Evolutionary conservation across 202 grass and related monocot genomes (phyloP).

Genomic region (Cymbopogon flexuosus): DNA sequence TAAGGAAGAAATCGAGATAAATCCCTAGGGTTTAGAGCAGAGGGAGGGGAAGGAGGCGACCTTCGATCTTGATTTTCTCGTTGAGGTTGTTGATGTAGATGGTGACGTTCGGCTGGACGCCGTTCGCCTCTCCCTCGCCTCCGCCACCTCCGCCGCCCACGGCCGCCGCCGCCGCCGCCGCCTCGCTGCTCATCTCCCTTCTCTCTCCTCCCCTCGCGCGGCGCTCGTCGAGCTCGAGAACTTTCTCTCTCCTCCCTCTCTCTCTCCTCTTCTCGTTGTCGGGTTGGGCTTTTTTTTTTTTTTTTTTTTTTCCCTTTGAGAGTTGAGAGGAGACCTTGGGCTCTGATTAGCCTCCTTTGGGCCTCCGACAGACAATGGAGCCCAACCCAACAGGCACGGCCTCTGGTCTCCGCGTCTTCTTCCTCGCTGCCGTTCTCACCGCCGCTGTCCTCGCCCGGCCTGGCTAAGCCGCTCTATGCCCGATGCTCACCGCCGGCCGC

Average conservation of each 20-base stretch:
- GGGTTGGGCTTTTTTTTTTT: background rate
- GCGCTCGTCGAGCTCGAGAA: conserved; percentile 19
- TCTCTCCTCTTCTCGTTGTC: background rate
- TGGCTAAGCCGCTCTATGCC: too few relatives aligned
- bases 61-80: conserved; percentile 94
- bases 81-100: conserved; percentile 99
- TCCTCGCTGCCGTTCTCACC: too few relatives aligned
- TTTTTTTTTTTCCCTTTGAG: background rate
- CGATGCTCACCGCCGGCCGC: too few relatives aligned
- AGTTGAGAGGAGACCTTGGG: background rate
- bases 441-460: too few relatives aligned
- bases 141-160: background rate
- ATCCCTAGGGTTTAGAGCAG: conserved; percentile 13
- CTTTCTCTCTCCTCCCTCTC: conserved; percentile 1
- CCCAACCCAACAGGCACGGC: background rate
- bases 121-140: conserved; percentile 30
- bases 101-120: conserved; percentile 58
- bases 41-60: conserved; percentile 7
- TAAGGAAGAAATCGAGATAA: background rate
- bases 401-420: too few relatives aligned
- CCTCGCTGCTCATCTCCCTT: conserved; percentile 61
- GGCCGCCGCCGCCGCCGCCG: conserved; percentile 1
- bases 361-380: background rate
- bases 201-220: background rate
- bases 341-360: background rate